Evolutionary conservation across 2,329 filamentous ascomycete genomes (phyloP).

Genomic region (Macrophomina tecta): DNA sequence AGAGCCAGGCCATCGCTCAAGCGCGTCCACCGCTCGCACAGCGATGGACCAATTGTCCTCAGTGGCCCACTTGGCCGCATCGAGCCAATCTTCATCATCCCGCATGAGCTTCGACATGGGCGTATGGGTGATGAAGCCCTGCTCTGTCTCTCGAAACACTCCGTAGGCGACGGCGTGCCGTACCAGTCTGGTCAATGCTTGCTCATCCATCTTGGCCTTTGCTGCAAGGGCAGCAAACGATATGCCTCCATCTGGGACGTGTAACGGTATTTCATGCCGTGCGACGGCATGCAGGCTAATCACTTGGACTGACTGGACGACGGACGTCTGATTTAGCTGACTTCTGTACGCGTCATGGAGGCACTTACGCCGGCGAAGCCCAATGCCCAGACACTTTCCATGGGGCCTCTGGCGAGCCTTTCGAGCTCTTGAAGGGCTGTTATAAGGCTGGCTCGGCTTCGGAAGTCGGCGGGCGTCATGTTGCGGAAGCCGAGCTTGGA

Average conservation of each 20-base stretch:
- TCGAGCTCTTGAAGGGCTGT: constrained; percentile 22
- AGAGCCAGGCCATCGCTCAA: constrained; percentile 13
- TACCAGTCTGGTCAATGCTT: constrained; percentile 42
- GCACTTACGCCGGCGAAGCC: too few species aligned
- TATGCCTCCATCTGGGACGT: constrained; percentile 7
- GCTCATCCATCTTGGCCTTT: background rate
- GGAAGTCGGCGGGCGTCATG: constrained; percentile 37
- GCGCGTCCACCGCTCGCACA: constrained; percentile 19
- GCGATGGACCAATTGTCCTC: constrained; percentile 11
- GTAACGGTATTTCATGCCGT: background rate
- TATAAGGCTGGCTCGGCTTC: background rate
- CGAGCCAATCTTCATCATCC: constrained; percentile 17
- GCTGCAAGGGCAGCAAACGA: constrained; percentile 18
- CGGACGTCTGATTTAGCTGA: too few species aligned
- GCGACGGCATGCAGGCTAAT: background rate
- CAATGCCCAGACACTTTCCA: background rate
- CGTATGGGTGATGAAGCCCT: constrained; percentile 49
- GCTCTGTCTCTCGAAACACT: constrained; percentile 49
- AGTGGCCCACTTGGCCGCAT: constrained; percentile 3
- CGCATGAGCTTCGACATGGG: constrained; percentile 28
- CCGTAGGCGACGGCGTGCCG: constrained; percentile 48
- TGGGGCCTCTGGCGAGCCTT: constrained; percentile 18
- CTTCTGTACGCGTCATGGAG: too few species aligned
- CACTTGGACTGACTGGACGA: background rate
- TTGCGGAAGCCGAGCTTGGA: constrained; percentile 17